Evolutionary conservation across 768 basidiomycete species (phyloP), one percentile per base, ranked within the genome.

Genomic region (Mycena maculata): DNA sequence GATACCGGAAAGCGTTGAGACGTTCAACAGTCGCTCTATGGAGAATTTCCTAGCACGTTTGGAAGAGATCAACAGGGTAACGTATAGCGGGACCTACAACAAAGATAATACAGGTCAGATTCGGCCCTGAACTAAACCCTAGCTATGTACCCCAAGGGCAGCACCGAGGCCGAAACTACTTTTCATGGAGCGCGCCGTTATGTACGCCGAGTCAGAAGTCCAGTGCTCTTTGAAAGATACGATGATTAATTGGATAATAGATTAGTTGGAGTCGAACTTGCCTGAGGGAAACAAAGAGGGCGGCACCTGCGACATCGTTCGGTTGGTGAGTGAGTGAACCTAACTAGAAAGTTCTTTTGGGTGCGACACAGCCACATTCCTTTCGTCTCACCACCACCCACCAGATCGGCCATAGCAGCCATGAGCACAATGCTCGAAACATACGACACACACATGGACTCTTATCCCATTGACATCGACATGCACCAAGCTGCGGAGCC

Each of bases 381-480:
- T 33, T 28, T n/a, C 23, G 12, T 33, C n/a, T 44, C 20, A 6
- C 13, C 33, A 36, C 6, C 13, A 6, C 33, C 13, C 33, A 36
- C 33, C 6, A 6, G 33, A 36, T 36, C 13, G 31, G 53, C 71
- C 54, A n/a, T n/a, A n/a, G 66, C 72, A 65, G 83, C 81, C 77
- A 68, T 70, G 68, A 62, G 78, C 65, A 80, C 80, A 52, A 80
- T 84, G 81, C 74, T 87, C 60, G 52, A 53, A 36, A 38, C 52
- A 5, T 88, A 81, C 76, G 90, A 91, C 78, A 80, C 88, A 18
- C 88, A 83, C 75, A 91, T 91, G 90, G 76, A 86, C 54, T 89
- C 90, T 77, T 89, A 85, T 71, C 77, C 79, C 44, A 77, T 76
- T 60, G 89, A 90, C 75, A 72, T 82, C 39, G 90, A 91, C 75